Conservation (phyloP, 2,329 filamentous ascomycete genomes). For the Penicillium sp. region DNA sequence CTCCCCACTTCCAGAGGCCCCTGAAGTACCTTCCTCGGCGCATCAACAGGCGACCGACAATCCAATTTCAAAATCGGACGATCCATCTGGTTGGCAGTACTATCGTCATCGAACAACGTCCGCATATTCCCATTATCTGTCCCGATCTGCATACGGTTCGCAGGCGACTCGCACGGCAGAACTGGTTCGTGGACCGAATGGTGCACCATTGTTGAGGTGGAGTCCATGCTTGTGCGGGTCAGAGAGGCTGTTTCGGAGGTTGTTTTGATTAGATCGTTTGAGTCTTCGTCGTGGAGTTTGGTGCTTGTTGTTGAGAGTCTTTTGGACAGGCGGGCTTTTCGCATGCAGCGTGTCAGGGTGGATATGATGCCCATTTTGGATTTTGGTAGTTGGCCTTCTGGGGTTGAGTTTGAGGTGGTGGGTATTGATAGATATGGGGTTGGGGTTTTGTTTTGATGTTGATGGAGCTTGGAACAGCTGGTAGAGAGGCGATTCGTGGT, state of each 20-base stretch:
- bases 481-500: background rate
- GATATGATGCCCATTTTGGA: conserved; percentile 20
- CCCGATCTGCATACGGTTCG: conserved; percentile 6
- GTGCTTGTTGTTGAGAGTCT: conserved; percentile 12
- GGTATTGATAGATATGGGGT: background rate
- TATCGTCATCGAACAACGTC: conserved; percentile 10
- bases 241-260: conserved; percentile 12
- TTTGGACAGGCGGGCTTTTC: conserved; percentile 15
- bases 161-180: conserved; percentile 10
- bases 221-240: conserved; percentile 11
- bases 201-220: conserved; percentile 14
- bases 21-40: conserved; percentile 8
- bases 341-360: conserved; percentile 14
- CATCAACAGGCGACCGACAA: conserved; percentile 7
- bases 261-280: conserved; percentile 19
- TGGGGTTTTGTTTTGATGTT: background rate
- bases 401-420: background rate
- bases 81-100: background rate
- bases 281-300: conserved; percentile 17
- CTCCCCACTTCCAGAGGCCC: conserved; percentile 8
- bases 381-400: background rate
- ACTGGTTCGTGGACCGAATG: conserved; percentile 8
- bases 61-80: conserved; percentile 19
- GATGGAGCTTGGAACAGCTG: background rate
- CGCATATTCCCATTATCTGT: conserved; percentile 11